Conservation (phyloP, 352 stramenopile species). For the Globisporangium ultimum region DNA sequence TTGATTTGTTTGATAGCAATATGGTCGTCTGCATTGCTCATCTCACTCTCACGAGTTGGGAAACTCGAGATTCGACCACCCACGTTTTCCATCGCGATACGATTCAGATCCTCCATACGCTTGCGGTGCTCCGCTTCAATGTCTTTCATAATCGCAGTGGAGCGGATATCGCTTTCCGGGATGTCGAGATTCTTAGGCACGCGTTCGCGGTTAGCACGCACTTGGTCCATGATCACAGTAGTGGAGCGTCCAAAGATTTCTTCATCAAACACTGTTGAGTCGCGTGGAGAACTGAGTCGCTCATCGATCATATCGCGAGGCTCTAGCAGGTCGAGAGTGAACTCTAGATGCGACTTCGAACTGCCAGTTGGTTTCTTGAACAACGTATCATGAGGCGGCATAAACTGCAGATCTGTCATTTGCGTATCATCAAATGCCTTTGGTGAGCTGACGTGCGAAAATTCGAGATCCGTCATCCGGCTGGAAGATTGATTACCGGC, state of each 20-base stretch:
- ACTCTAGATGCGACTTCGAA: constrained; percentile 9
- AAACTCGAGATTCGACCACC: constrained; percentile 40
- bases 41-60: neutral
- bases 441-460: neutral
- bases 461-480: constrained; percentile 13
- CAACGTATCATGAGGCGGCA: constrained; percentile 7
- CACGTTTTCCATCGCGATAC: constrained; percentile 42
- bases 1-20: constrained; percentile 3
- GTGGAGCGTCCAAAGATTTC: constrained; percentile 48
- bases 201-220: constrained; percentile 33
- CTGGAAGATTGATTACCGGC: neutral
- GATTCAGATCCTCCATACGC: constrained; percentile 56
- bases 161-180: constrained; percentile 17
- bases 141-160: constrained; percentile 33
- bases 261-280: constrained; percentile 33
- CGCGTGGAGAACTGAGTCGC: constrained; percentile 15
- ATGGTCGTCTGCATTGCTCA: constrained; percentile 5
- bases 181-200: constrained; percentile 6
- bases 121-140: constrained; percentile 42
- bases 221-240: constrained; percentile 39
- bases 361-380: neutral
- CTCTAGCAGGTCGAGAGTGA: constrained; percentile 15
- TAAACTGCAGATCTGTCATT: neutral
- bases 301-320: constrained; percentile 9
- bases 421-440: too few species aligned